phyloP scores from a whole-genome alignment of 2,329 filamentous ascomycete genomes.

The Penicillium paneum region DNA sequence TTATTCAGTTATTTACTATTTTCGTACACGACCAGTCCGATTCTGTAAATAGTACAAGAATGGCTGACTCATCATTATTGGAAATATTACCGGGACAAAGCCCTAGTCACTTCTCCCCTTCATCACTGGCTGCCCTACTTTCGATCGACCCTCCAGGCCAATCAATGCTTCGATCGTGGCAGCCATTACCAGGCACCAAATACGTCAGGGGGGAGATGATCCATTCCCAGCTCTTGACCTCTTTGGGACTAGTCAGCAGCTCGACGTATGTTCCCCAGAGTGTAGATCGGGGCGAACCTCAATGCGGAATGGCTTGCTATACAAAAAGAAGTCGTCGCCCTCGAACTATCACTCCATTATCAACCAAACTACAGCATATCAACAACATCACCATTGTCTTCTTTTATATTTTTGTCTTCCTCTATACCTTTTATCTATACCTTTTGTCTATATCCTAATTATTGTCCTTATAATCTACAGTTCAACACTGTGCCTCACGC shows the following conservation, averaged over 20 bases:
- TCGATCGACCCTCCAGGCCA: slow-evolving; percentile 8
- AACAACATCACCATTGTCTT: slow-evolving; percentile 2
- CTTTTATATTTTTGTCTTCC: background rate
- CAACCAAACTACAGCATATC: slow-evolving; percentile 5
- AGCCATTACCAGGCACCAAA: slow-evolving; percentile 24
- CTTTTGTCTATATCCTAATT: slow-evolving; percentile 5
- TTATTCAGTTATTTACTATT: background rate
- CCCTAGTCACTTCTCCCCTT: background rate
- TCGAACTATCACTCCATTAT: background rate
- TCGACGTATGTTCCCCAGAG: slow-evolving; percentile 18
- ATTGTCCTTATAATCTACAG: slow-evolving; percentile 14
- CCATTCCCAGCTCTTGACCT: slow-evolving; percentile 23
- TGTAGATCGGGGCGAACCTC: slow-evolving; percentile 26
- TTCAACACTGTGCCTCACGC: slow-evolving; percentile 23
- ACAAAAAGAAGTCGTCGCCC: slow-evolving; percentile 21
- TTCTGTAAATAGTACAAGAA: slow-evolving; percentile 11
- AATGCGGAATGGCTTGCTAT: slow-evolving; percentile 26
- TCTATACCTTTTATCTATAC: background rate
- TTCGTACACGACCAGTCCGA: slow-evolving; percentile 1
- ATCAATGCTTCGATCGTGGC: slow-evolving; percentile 8
- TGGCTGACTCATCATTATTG: slow-evolving; percentile 28
- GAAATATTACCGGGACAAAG: background rate
- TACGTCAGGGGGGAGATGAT: slow-evolving; percentile 24
- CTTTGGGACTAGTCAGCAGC: slow-evolving; percentile 14
- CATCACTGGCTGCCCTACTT: slow-evolving; percentile 25